Conservation (phyloP, 768 basidiomycete genomes). For the Pleurotus sapidus region DNA sequence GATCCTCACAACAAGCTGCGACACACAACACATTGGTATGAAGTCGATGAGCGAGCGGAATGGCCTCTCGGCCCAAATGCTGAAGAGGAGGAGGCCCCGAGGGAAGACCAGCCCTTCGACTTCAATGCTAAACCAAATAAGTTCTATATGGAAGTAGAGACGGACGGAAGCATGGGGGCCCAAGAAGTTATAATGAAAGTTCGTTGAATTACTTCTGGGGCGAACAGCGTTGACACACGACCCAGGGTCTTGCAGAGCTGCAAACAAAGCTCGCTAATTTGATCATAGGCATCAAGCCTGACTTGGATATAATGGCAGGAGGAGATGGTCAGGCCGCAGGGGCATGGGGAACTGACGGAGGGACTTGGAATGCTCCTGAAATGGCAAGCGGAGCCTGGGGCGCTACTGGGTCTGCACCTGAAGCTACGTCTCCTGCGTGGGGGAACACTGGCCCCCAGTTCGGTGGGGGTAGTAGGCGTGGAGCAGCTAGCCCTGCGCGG, state of each 20-base stretch:
- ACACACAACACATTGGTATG: conserved; percentile 95
- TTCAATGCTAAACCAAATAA: conserved; percentile 83
- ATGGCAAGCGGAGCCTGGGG: neutral
- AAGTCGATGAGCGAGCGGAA: conserved; percentile 74
- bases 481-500: conserved; percentile 11
- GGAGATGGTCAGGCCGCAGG: conserved; percentile 29
- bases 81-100: conserved; percentile 73
- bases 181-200: conserved; percentile 91
- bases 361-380: neutral
- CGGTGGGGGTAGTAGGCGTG: conserved; percentile 11
- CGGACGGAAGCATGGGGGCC: conserved; percentile 84
- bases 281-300: conserved; percentile 71
- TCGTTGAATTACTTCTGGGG: neutral
- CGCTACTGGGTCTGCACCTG: conserved; percentile 21
- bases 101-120: conserved; percentile 84
- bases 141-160: conserved; percentile 95
- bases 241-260: conserved; percentile 71
- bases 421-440: conserved; percentile 19
- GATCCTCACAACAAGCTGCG: conserved; percentile 97
- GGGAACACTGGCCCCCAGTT: conserved; percentile 19
- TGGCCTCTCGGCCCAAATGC: conserved; percentile 93
- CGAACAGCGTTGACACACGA: neutral
- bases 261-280: conserved; percentile 81
- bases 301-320: conserved; percentile 48
- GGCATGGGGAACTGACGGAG: conserved; percentile 3